Evolutionary conservation across 306 rosid species (phyloP), one percentile per base, ranked within the genome.

Genomic region (Prunus kanzakura): DNA sequence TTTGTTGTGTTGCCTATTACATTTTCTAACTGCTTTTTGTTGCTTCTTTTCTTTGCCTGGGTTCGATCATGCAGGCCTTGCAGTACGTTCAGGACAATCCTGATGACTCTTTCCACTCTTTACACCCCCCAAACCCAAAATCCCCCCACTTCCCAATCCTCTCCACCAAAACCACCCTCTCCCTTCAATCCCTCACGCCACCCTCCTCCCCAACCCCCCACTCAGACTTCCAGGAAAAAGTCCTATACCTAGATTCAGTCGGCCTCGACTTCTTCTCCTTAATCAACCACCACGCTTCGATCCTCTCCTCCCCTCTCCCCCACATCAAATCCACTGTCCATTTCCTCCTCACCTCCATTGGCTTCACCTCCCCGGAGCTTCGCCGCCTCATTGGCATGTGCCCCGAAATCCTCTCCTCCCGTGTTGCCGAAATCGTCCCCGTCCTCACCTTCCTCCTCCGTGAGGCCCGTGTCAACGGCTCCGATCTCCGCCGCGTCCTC

Each of bases 41-140:
- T 52, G 22, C 46, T 56, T 64, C 19, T 19, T 69, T 78, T 38
- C 18, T 18, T 67, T 60, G 52, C 54, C 3, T n/a, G 16, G 64
- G 6, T 73, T 15, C 68, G 50, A 71, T 67, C 20, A 52, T 77
- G 90, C 93, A 93, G 98, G 98, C 98, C 76, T 81, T 93, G 83
- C 97, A 91, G 82, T 93, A 84, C 61, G 97, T 93, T 74, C 98
- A 93, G 85, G 97, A 93, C 63, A 93, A 93, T 85, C 96, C 98
- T 3, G 96, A 91, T 60, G 98, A 93, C 29, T 27, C 29, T 27
- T 27, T 27, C 72, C 72, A 22, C 1, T 32, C 7, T 72, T 70
- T 41, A 62, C 73, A 65, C 4, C 72, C 72, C 25, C 57, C 47
- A 18, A n/a, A 56, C 38, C 46, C 64, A 2, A 69, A 18, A 35